Evolutionary conservation across 2,329 filamentous ascomycete genomes (phyloP).

Genomic region (Pseudocercospora pini-densiflorae): DNA sequence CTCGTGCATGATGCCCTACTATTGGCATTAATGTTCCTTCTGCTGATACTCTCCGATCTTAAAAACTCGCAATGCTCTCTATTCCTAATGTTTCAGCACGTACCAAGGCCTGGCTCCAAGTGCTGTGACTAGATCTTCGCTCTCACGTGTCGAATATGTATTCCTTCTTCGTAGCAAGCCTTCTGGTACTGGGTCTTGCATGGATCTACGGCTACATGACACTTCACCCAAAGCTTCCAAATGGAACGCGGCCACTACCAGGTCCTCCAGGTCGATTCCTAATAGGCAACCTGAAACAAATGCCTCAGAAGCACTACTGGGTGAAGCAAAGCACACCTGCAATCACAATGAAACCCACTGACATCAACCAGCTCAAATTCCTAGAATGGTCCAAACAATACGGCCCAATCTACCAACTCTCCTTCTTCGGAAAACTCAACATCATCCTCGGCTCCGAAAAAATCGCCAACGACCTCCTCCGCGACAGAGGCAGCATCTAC

Average conservation of each 20-base stretch:
- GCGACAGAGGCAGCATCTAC: slow-evolving; percentile 47
- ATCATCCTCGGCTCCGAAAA: slow-evolving; percentile 46
- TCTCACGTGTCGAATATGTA: not conserved
- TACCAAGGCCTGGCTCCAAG: no score
- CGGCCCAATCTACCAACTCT: slow-evolving; percentile 50
- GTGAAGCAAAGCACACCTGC: not conserved
- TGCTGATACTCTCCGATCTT: no score
- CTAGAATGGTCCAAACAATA: slow-evolving; percentile 43
- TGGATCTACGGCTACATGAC: not conserved
- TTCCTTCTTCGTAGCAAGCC: not conserved
- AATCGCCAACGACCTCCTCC: slow-evolving; percentile 49
- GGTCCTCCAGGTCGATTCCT: not conserved
- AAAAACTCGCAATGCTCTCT: no score
- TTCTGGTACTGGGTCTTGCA: not conserved
- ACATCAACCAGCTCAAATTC: slow-evolving; percentile 40
- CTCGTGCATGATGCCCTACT: no score
- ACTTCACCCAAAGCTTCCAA: not conserved
- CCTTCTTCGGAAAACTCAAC: slow-evolving; percentile 47
- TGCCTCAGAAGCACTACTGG: slow-evolving; percentile 43
- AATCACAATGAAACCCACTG: not conserved
- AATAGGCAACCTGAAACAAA: not conserved
- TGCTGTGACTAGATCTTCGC: no score
- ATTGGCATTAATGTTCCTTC: no score
- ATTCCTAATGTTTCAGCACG: no score
- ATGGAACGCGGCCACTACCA: not conserved